phyloP scores from a whole-genome alignment of 148 eudicot genomes.

The Chenopodium suecicum region DNA sequence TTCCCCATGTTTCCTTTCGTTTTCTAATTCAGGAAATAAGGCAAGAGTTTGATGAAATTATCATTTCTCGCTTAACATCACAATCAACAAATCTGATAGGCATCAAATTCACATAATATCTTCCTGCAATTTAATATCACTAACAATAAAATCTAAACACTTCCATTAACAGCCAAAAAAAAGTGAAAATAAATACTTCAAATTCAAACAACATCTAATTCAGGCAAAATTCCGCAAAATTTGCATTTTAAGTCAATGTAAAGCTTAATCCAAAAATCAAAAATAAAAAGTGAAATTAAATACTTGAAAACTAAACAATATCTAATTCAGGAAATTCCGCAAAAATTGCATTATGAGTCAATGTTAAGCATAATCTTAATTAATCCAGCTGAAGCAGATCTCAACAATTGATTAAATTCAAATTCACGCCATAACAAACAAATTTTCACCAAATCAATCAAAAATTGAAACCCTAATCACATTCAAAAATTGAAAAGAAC shows the following conservation, averaged over 20 bases:
- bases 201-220: neutral
- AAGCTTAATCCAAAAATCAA: neutral
- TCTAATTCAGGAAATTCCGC: neutral
- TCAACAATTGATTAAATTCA: slow-evolving; percentile 5
- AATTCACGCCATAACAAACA: neutral
- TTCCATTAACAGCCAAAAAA: neutral
- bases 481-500: slow-evolving; percentile 15
- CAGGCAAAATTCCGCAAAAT: neutral
- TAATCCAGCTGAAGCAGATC: slow-evolving; percentile 32
- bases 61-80: neutral
- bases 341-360: neutral
- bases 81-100: neutral
- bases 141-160: neutral
- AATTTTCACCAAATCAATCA: neutral
- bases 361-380: slow-evolving; percentile 9
- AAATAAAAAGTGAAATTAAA: neutral
- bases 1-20: neutral
- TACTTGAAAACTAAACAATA: neutral
- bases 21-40: neutral
- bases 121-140: neutral
- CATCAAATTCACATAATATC: too few relatives aligned
- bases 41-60: neutral
- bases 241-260: slow-evolving; percentile 4
- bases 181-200: neutral
- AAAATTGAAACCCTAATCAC: slow-evolving; percentile 1